phyloP scores from a whole-genome alignment of 805 yeast genomes.

The Hanseniaspora lachancei region DNA sequence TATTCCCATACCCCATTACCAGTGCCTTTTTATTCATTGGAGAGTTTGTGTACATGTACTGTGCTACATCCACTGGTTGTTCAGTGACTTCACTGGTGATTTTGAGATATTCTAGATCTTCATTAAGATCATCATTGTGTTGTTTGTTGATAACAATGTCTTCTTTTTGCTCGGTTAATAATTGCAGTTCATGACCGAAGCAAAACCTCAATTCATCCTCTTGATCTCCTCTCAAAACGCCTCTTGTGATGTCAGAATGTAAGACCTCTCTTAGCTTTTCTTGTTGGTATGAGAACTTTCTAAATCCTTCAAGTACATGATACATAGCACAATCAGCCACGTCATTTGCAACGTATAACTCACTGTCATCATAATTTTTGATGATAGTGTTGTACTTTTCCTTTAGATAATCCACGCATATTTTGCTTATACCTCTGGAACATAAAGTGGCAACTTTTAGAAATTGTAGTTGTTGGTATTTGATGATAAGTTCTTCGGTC shows the following conservation, averaged over 20 bases:
- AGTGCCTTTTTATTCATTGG: conserved; percentile 43
- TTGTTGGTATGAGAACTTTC: conserved; percentile 35
- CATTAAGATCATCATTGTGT: background rate
- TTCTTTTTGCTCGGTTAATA: background rate
- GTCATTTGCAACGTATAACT: conserved; percentile 37
- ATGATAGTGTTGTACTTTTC: conserved; percentile 30
- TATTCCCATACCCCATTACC: conserved; percentile 49
- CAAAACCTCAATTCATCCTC: conserved; percentile 24
- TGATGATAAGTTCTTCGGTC: conserved; percentile 30
- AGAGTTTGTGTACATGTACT: conserved; percentile 18
- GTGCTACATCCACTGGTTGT: conserved; percentile 21
- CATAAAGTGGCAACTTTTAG: conserved; percentile 40
- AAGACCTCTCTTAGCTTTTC: conserved; percentile 23
- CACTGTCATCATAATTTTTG: conserved; percentile 30
- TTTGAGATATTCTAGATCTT: background rate
- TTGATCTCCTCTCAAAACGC: conserved; percentile 24
- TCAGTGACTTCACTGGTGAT: background rate
- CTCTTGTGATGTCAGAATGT: conserved; percentile 33
- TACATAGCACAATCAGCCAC: conserved; percentile 54
- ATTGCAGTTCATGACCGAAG: conserved; percentile 28
- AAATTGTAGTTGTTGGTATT: conserved; percentile 29
- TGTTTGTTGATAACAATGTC: background rate
- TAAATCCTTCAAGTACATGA: conserved; percentile 41
- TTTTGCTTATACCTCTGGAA: conserved; percentile 46
- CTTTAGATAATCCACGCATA: conserved; percentile 33